Percentiles rank a stretch among this genome's conserved stretches.
Evolutionary conservation across 2,329 filamentous ascomycete species (phyloP).

Genomic region (Aureobasidium sp.): DNA sequence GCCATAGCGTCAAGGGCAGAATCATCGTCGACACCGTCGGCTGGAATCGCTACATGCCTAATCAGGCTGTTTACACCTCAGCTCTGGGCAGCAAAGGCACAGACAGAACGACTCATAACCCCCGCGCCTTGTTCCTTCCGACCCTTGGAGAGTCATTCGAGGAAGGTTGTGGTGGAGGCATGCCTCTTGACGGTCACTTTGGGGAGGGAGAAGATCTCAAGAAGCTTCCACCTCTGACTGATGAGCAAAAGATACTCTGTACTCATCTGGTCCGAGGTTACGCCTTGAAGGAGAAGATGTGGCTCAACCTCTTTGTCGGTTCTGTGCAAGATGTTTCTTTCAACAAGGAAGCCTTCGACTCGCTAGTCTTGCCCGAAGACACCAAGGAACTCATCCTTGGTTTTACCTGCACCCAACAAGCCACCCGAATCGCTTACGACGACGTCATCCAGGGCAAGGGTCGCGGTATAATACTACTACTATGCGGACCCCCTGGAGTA

Average conservation of each 20-base stretch:
- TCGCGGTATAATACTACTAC: conserved; percentile 44
- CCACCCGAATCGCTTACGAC: conserved; percentile 36
- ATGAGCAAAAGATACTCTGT: conserved; percentile 30
- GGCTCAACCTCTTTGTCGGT: conserved; percentile 36
- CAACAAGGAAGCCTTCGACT: conserved; percentile 40
- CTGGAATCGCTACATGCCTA: conserved; percentile 42
- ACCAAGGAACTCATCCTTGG: conserved; percentile 44
- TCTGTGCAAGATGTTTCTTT: conserved; percentile 38
- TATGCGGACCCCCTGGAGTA: conserved; percentile 46
- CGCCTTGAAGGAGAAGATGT: conserved; percentile 37
- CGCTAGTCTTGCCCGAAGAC: conserved; percentile 40
- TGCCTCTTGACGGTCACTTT: conserved; percentile 30
- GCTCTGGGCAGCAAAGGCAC: conserved; percentile 21
- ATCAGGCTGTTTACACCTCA: conserved; percentile 32
- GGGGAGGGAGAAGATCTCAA: conserved; percentile 24
- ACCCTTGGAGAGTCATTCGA: background rate
- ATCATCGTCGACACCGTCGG: conserved; percentile 48
- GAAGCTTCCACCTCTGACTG: conserved; percentile 20
- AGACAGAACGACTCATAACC: conserved; percentile 1
- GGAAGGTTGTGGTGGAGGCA: conserved; percentile 22
- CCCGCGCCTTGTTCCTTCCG: background rate
- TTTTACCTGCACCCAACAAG: conserved; percentile 38
- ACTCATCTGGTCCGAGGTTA: conserved; percentile 29
- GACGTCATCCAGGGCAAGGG: conserved; percentile 49
- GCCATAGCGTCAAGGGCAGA: conserved; percentile 41